Percentiles rank a stretch among this genome's conserved stretches.
These are phyloP conservation scores for Colletotrichum sp. DNA, from an alignment of 2,329 filamentous ascomycete genomes.

Conservation along the genomic window DNA sequence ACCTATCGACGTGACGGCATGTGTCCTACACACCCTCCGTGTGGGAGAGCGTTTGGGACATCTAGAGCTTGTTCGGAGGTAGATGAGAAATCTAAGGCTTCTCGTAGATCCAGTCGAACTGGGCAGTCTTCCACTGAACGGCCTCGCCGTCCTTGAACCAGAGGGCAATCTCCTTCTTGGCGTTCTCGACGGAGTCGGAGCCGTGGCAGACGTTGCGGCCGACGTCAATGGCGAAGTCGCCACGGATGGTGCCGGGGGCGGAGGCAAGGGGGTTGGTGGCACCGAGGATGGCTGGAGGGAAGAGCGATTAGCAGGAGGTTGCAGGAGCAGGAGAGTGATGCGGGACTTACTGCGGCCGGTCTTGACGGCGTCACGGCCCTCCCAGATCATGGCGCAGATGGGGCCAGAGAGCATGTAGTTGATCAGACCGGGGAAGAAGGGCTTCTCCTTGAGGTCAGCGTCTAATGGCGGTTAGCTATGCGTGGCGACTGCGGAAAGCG, in stretches of 20 bases:
- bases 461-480: slow-evolving; percentile 53
- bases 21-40: neutral
- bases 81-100: slow-evolving; percentile 58
- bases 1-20: slow-evolving; percentile 6
- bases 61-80: neutral
- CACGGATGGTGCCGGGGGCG: slow-evolving; percentile 96
- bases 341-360: slow-evolving; percentile 80
- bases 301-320: slow-evolving; percentile 17
- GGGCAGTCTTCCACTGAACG: slow-evolving; percentile 81
- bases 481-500: slow-evolving; percentile 9
- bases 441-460: slow-evolving; percentile 87
- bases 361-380: slow-evolving; percentile 98
- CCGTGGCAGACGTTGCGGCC: slow-evolving; percentile 99
- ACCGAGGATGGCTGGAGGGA: slow-evolving; percentile 77
- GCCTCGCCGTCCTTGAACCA: slow-evolving; percentile 96
- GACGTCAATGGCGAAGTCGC: slow-evolving; percentile 79
- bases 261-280: slow-evolving; percentile 98
- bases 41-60: neutral
- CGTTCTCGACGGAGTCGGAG: slow-evolving; percentile 97
- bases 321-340: slow-evolving; percentile 20
- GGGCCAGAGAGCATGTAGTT: slow-evolving; percentile 97
- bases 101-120: slow-evolving; percentile 98
- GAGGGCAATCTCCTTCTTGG: slow-evolving; percentile 98
- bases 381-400: slow-evolving; percentile 99
- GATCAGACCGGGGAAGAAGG: slow-evolving; percentile 96